Base-by-base conservation (phyloP, 2,329 filamentous ascomycete genomes). In the Aspergillus novofumigatus region DNA sequence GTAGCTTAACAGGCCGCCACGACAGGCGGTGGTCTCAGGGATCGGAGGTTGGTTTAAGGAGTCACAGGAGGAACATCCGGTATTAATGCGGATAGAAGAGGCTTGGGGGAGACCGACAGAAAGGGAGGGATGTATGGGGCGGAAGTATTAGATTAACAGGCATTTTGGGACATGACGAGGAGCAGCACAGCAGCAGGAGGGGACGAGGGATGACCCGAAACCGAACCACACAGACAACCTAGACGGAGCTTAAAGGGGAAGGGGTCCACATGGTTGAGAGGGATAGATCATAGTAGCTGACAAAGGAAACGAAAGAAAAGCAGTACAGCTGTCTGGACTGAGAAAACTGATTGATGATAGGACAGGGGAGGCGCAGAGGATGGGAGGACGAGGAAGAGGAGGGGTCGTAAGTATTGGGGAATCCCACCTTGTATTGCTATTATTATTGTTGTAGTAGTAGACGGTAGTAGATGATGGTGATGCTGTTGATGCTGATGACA, bases 241-340 rank as follows among this genome's bases (percentile, higher is more conserved):
- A 20, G 21, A 11, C 21, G 23, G 44, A 17, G 44, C 44, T 23
- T 47, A 47, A 47, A 47, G 9, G 44, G 44, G 44, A 47, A 47
- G 11, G 44, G 44, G 44, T 47, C 20, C 44, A 47, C 44, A 47
- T 47, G 44, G 42, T 20, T 23, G 42, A 17, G 10, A 44, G 42
- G 42, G 11, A 45, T 2, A 45, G 21, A 45, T 45, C 14, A 45
- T 23, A 10, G 21, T 51, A 11, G 29, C 42, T 23, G 17, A 14
- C 42, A 21, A 45, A 20, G 42, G 21, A 42, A 49, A 38, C 23
- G 32, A 51, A 25, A 50, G 21, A n/a, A 11, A 52, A 38, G 38
- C 32, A 32, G 44, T 55, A 61, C 57, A 59, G 53, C 54, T 59
- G 56, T 59, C 55, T 60, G 53, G 32, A 35, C 32, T 35, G 32